phyloP scores from a whole-genome alignment of 2,329 filamentous ascomycete species.

The Fusarium sp. region DNA sequence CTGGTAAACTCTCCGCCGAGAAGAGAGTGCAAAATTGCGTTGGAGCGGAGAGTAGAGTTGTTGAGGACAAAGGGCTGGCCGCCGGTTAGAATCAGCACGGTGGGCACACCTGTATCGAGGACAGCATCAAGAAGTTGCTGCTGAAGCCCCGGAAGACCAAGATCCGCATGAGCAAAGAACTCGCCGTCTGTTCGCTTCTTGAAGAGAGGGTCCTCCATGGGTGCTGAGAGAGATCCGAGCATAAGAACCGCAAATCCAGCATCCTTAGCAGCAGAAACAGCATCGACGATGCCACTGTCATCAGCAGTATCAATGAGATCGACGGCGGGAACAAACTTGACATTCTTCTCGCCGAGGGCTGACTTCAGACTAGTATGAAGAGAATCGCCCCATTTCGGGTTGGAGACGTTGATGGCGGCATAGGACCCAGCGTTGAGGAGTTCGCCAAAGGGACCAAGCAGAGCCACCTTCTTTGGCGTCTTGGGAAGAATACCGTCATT shows the following conservation, averaged over 20 bases:
- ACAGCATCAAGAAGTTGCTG: slow-evolving; percentile 54
- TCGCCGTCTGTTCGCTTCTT: slow-evolving; percentile 55
- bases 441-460: slow-evolving; percentile 49
- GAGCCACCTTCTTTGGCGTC: slow-evolving; percentile 50
- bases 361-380: slow-evolving; percentile 33
- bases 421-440: slow-evolving; percentile 40
- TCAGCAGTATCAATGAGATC: slow-evolving; percentile 38
- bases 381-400: slow-evolving; percentile 35
- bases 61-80: slow-evolving; percentile 52
- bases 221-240: slow-evolving; percentile 49
- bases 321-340: slow-evolving; percentile 32
- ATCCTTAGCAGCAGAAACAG: slow-evolving; percentile 49
- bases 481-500: slow-evolving; percentile 72
- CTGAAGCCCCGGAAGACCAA: slow-evolving; percentile 53
- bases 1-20: slow-evolving; percentile 77
- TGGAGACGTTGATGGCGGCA: slow-evolving; percentile 38
- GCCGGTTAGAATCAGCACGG: slow-evolving; percentile 49
- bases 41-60: slow-evolving; percentile 55
- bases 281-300: slow-evolving; percentile 33
- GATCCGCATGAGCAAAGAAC: slow-evolving; percentile 51
- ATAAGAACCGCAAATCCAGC: slow-evolving; percentile 51
- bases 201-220: slow-evolving; percentile 43
- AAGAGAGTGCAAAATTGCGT: slow-evolving; percentile 74
- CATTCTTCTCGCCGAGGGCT: slow-evolving; percentile 30
- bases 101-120: slow-evolving; percentile 50